These are phyloP conservation scores for Colletotrichum sp. DNA, from an alignment of 2,329 filamentous ascomycete species.

Conservation along the genomic window DNA sequence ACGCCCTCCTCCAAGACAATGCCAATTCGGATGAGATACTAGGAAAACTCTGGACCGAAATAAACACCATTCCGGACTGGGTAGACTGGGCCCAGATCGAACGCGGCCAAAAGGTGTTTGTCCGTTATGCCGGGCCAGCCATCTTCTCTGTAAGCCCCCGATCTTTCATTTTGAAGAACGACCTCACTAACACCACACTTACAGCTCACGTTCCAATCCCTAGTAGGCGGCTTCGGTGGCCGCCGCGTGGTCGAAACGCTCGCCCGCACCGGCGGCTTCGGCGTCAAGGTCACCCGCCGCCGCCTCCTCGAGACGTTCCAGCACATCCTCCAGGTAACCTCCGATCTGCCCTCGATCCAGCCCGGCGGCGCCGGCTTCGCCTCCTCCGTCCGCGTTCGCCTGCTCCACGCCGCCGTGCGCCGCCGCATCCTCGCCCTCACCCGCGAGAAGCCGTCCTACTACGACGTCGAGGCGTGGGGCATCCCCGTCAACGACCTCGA, in stretches of 20 bases:
- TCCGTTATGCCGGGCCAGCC: conserved; percentile 73
- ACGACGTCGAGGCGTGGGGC: conserved; percentile 60
- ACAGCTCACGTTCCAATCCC: conserved; percentile 65
- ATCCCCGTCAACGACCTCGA: conserved; percentile 79
- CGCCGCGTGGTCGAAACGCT: conserved; percentile 76
- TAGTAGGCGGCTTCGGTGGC: conserved; percentile 76
- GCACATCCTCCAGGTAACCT: conserved; percentile 74
- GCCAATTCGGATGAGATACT: conserved; percentile 59
- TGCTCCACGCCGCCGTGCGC: conserved; percentile 70
- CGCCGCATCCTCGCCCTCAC: conserved; percentile 65
- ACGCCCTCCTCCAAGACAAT: conserved; percentile 65
- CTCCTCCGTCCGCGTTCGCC: conserved; percentile 66
- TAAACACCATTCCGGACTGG: conserved; percentile 73
- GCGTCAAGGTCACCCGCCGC: conserved; percentile 67
- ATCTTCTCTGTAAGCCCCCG: conserved; percentile 55
- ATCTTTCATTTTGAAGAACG: conserved; percentile 25
- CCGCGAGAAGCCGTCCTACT: conserved; percentile 61
- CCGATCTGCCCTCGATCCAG: conserved; percentile 67
- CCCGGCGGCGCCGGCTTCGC: conserved; percentile 69
- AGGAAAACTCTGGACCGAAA: conserved; percentile 65
- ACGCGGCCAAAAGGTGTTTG: conserved; percentile 78
- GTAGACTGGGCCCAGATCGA: conserved; percentile 80
- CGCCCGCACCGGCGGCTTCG: conserved; percentile 76
- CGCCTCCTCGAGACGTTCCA: conserved; percentile 74
- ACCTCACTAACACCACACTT: conserved; percentile 24